Conservation (phyloP, 2,329 filamentous ascomycete species). For the Aspergillus aculeatinus region DNA sequence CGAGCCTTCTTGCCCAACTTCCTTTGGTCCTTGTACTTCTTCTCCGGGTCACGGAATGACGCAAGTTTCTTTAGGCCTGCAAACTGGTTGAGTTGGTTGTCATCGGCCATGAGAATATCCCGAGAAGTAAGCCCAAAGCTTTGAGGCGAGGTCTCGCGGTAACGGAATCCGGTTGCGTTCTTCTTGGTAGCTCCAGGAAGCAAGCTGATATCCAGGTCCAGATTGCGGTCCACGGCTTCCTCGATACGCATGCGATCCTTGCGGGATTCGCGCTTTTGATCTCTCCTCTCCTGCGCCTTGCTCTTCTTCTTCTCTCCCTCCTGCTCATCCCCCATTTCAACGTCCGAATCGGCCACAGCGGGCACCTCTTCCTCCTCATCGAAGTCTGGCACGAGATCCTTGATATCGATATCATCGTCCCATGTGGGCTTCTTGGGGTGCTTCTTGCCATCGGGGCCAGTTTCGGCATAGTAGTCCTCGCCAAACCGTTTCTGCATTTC, state of each 20-base stretch:
- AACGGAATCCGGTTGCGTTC: conserved; percentile 67
- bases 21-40: conserved; percentile 88
- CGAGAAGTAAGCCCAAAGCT: conserved; percentile 84
- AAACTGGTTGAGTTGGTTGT: conserved; percentile 82
- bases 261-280: conserved; percentile 70
- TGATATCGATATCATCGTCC: conserved; percentile 98
- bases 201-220: conserved; percentile 69
- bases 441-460: conserved; percentile 60
- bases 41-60: conserved; percentile 79
- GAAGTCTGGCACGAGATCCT: conserved; percentile 84
- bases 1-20: conserved; percentile 88
- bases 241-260: conserved; percentile 82
- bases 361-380: conserved; percentile 67
- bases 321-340: conserved; percentile 46
- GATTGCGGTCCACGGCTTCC: conserved; percentile 75
- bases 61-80: conserved; percentile 94
- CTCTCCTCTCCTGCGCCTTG: conserved; percentile 51
- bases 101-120: conserved; percentile 88
- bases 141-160: conserved; percentile 89
- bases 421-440: conserved; percentile 81
- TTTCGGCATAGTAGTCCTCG: conserved; percentile 81
- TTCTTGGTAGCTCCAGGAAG: conserved; percentile 56
- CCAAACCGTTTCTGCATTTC: conserved; percentile 89
- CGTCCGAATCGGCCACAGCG: conserved; percentile 58
- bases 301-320: conserved; percentile 47